Evolutionary conservation across 768 basidiomycete species (phyloP).

Genomic region (Termitomyces eurrhizus): DNA sequence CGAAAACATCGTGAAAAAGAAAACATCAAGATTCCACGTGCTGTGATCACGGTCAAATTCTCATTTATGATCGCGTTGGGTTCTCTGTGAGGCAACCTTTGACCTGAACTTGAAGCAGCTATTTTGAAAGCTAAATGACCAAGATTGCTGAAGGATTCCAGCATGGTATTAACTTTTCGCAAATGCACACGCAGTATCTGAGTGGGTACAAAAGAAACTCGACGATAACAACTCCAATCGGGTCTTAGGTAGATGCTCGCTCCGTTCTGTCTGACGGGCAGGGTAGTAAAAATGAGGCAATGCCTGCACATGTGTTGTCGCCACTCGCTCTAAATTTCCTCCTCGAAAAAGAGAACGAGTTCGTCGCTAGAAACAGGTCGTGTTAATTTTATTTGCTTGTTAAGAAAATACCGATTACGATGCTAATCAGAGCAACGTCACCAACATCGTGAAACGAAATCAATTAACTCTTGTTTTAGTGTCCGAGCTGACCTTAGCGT

Average conservation of each 20-base stretch:
- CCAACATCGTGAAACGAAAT: conserved; percentile 1
- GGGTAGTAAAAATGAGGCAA: neutral
- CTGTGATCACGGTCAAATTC: neutral
- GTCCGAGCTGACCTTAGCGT: neutral
- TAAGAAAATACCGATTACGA: neutral
- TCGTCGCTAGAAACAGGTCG: conserved; percentile 35
- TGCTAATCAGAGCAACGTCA: conserved; percentile 1
- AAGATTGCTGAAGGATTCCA: neutral
- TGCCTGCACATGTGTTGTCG: neutral
- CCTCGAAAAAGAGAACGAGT: neutral
- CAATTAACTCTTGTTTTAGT: neutral
- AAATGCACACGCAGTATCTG: neutral
- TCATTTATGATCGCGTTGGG: too few relatives aligned
- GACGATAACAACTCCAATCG: too few relatives aligned
- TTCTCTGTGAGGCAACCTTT: neutral
- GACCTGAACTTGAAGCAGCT: too few relatives aligned
- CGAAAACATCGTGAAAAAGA: conserved; percentile 1
- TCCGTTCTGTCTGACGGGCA: neutral
- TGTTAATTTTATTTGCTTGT: conserved; percentile 35
- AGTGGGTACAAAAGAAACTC: neutral
- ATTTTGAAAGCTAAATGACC: neutral
- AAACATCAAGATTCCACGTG: conserved; percentile 2
- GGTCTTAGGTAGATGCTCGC: neutral
- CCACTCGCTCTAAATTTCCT: neutral
- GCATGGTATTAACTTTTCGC: neutral